Percentiles rank a stretch among this genome's conserved stretches.
Evolutionary conservation across 2,329 filamentous ascomycete genomes (phyloP).

Genomic region (Hypoxylon sp.): DNA sequence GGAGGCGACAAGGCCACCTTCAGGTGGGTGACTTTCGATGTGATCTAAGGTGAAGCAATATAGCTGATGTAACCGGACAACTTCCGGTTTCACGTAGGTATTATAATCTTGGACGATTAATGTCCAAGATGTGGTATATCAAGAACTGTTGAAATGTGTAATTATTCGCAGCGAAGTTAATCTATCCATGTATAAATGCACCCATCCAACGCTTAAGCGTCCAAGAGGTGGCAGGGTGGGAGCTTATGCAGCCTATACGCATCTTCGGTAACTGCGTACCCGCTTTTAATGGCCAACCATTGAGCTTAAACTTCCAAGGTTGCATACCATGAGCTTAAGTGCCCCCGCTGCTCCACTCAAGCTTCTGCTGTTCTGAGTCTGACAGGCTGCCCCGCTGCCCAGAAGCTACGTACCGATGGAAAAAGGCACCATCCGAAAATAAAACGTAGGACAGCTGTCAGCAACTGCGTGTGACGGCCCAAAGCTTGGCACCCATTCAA

Average conservation of each 20-base stretch:
- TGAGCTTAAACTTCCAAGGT: conserved; percentile 5
- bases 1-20: conserved; percentile 10
- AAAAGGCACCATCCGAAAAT: background rate
- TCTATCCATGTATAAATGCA: background rate
- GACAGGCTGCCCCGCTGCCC: conserved; percentile 5
- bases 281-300: background rate
- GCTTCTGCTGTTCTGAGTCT: background rate
- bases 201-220: background rate
- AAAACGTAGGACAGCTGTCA: conserved; percentile 3
- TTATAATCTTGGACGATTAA: background rate
- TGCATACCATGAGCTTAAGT: conserved; percentile 1
- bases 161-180: background rate
- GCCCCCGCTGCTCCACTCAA: background rate
- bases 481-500: conserved; percentile 27
- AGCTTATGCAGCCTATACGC: conserved; percentile 11
- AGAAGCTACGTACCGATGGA: background rate
- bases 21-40: conserved; percentile 19
- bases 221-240: background rate
- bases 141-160: background rate
- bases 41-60: conserved; percentile 17
- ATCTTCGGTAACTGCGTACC: conserved; percentile 5
- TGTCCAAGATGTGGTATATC: conserved; percentile 1
- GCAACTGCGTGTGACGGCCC: conserved; percentile 23
- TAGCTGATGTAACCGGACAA: conserved; percentile 28
- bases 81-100: conserved; percentile 13